Percentiles rank a stretch among this genome's conserved stretches.
Evolutionary conservation across 2,329 filamentous ascomycete species (phyloP).

Genomic region (Penicillium sp.): DNA sequence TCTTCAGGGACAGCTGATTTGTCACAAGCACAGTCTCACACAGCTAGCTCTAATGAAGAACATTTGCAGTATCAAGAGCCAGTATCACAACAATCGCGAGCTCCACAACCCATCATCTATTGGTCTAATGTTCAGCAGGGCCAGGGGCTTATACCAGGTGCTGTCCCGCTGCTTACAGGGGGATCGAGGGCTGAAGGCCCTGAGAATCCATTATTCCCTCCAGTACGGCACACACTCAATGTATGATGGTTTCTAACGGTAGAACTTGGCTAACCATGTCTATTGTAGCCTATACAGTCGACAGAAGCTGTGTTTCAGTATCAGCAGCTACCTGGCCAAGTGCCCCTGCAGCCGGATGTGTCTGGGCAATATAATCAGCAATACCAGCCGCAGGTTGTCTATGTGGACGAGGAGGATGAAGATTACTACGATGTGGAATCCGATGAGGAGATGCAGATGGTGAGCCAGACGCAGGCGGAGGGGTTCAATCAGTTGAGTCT

Average conservation of each 20-base stretch:
- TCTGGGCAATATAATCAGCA: conserved; percentile 16
- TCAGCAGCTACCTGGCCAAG: conserved; percentile 11
- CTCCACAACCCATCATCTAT: conserved; percentile 14
- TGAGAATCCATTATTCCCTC: conserved; percentile 9
- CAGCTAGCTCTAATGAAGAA: not conserved
- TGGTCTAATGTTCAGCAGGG: conserved; percentile 12
- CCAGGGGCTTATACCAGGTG: not conserved
- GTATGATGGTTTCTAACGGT: not conserved
- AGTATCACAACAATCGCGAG: not conserved
- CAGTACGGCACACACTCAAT: conserved; percentile 5
- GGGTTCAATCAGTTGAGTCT: conserved; percentile 47
- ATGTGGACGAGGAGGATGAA: conserved; percentile 60
- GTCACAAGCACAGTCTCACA: conserved; percentile 1
- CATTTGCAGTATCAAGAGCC: not conserved
- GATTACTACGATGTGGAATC: conserved; percentile 66
- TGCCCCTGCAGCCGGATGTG: conserved; percentile 6
- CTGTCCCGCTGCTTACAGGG: not conserved
- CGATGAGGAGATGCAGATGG: conserved; percentile 62
- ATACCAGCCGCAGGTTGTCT: conserved; percentile 32
- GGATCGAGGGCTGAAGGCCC: not conserved
- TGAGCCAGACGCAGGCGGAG: conserved; percentile 43
- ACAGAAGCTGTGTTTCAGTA: conserved; percentile 20
- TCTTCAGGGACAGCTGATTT: not conserved
- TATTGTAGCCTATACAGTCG: conserved; percentile 9
- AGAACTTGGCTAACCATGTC: not conserved